A percentile compares a stretch with the other conserved stretches of the same genome.
phyloP scores from a whole-genome alignment of 345 rosid species.

The Draba incana region DNA sequence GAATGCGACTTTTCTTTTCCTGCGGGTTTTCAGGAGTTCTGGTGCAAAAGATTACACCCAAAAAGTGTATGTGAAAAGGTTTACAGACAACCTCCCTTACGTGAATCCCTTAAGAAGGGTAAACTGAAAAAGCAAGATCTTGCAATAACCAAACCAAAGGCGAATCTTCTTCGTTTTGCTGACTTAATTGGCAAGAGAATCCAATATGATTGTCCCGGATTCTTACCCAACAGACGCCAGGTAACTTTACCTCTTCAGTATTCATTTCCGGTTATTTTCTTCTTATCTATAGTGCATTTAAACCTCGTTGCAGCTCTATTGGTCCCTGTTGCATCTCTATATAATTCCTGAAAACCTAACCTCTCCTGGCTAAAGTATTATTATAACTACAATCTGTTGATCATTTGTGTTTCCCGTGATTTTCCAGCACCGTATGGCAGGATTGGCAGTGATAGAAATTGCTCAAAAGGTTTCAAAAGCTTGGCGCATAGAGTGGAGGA shows the following conservation, averaged over 20 bases:
- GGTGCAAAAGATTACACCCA: conserved; percentile 98
- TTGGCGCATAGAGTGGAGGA: conserved; percentile 90
- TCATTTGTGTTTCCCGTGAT: conserved; percentile 38
- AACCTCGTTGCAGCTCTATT: conserved; percentile 2
- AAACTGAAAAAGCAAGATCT: conserved; percentile 90
- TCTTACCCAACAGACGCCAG: conserved; percentile 92
- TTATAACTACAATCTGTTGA: background rate
- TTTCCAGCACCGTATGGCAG: conserved; percentile 96
- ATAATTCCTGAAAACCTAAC: background rate
- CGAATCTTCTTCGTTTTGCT: conserved; percentile 73
- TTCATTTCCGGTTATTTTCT: background rate
- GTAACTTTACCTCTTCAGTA: conserved; percentile 46
- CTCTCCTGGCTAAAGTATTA: conserved; percentile 7
- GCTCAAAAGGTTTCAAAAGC: conserved; percentile 91
- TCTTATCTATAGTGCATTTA: background rate
- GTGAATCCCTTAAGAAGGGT: conserved; percentile 80
- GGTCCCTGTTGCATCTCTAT: conserved; percentile 4
- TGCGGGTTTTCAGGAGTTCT: conserved; percentile 73
- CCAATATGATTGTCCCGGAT: conserved; percentile 83
- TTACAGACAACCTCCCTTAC: conserved; percentile 87
- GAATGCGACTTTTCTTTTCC: conserved; percentile 15
- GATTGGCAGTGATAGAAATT: conserved; percentile 86
- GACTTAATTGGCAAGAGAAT: conserved; percentile 89
- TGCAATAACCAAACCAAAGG: conserved; percentile 75
- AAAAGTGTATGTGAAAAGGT: conserved; percentile 95